Evolutionary conservation across 179 eudicot species (phyloP).

Genomic region (Carnegiea gigantea): DNA sequence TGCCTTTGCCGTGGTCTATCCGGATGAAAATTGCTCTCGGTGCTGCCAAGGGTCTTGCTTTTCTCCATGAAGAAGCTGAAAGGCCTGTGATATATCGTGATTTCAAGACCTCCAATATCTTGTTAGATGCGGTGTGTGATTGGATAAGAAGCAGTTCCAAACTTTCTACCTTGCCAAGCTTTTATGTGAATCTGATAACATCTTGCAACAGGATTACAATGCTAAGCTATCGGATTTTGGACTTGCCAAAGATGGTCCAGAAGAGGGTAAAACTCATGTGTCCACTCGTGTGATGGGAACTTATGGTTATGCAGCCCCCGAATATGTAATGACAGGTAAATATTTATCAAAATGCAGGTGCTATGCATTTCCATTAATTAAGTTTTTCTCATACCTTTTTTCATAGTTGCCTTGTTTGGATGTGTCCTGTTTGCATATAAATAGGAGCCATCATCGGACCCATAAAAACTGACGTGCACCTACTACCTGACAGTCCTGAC

Average conservation of each 20-base stretch:
- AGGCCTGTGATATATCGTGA: slow-evolving; percentile 80
- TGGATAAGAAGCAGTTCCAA: neutral
- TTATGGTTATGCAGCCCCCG: slow-evolving; percentile 87
- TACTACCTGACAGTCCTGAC: no score
- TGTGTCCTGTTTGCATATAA: neutral
- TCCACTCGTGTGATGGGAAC: slow-evolving; percentile 97
- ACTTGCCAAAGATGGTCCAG: slow-evolving; percentile 92
- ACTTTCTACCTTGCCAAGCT: slow-evolving; percentile 2
- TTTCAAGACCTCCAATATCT: slow-evolving; percentile 80
- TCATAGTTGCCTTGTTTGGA: neutral
- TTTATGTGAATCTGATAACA: slow-evolving; percentile 18
- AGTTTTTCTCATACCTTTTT: neutral
- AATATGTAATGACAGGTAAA: slow-evolving; percentile 88
- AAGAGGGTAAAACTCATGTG: slow-evolving; percentile 88
- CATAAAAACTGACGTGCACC: no score
- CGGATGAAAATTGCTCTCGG: slow-evolving; percentile 77
- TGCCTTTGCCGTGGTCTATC: slow-evolving; percentile 80
- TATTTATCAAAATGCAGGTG: neutral
- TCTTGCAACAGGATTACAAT: slow-evolving; percentile 67
- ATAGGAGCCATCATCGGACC: neutral
- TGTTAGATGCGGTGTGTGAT: slow-evolving; percentile 72
- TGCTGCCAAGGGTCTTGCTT: slow-evolving; percentile 69
- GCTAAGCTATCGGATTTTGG: slow-evolving; percentile 92
- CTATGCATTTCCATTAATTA: neutral
- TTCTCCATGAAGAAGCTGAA: slow-evolving; percentile 78